Percentiles rank a stretch among this genome's conserved stretches.
Evolutionary conservation across 768 basidiomycete species (phyloP).

Genomic region (Trametes cinnabarina): DNA sequence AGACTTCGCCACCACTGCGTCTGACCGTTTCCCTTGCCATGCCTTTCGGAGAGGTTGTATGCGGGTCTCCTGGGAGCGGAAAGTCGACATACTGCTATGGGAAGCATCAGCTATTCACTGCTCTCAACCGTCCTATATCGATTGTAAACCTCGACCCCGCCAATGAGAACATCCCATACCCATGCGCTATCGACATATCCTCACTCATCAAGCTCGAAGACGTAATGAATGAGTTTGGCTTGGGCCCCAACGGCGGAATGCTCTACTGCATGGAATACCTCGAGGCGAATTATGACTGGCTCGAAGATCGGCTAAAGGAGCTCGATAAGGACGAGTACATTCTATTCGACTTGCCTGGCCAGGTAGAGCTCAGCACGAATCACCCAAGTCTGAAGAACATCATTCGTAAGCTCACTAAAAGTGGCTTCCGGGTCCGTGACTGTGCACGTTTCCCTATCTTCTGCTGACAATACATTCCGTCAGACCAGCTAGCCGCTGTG

Average conservation of each 20-base stretch:
- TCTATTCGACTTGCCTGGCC: conserved; percentile 94
- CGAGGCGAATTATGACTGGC: conserved; percentile 91
- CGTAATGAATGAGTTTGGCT: conserved; percentile 76
- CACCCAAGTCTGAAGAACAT: conserved; percentile 87
- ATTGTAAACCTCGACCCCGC: conserved; percentile 97
- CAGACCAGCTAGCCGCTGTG: conserved; percentile 78
- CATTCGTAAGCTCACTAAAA: conserved; percentile 65
- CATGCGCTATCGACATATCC: conserved; percentile 83
- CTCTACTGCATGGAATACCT: conserved; percentile 96
- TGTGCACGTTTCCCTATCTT: background rate
- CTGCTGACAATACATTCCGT: conserved; percentile 11
- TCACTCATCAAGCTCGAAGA: conserved; percentile 84
- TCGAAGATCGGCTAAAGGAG: conserved; percentile 64
- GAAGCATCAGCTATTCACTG: conserved; percentile 85
- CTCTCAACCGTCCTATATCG: conserved; percentile 80
- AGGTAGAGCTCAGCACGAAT: conserved; percentile 96
- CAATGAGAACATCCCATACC: conserved; percentile 86
- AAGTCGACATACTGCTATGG: conserved; percentile 89
- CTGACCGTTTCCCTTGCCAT: conserved; percentile 34
- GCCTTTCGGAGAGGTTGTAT: conserved; percentile 88
- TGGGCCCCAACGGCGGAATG: conserved; percentile 97
- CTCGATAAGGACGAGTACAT: conserved; percentile 78
- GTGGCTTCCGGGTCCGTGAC: conserved; percentile 77
- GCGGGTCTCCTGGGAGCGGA: conserved; percentile 82
- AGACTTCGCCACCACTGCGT: background rate